These are phyloP conservation scores for Trichomonas gallinae DNA, from an alignment of 208 protist species.

Conservation along the genomic window DNA sequence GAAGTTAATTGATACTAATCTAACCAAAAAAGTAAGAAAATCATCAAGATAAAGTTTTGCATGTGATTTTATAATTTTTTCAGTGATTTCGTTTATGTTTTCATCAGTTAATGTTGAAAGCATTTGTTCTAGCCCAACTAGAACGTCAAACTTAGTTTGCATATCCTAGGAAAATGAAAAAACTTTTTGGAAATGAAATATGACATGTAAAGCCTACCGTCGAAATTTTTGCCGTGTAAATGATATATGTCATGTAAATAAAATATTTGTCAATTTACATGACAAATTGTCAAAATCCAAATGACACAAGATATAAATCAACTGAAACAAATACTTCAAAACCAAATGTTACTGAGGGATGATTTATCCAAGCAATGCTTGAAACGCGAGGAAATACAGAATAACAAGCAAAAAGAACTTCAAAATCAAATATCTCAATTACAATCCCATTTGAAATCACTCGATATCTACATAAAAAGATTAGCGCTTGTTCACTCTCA, in stretches of 20 bases:
- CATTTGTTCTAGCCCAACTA: background rate
- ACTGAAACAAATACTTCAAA: background rate
- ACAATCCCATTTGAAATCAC: background rate
- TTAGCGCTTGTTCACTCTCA: background rate
- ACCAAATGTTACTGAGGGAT: background rate
- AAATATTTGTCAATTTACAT: too few species aligned
- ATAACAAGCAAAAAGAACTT: background rate
- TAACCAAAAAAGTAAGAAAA: background rate
- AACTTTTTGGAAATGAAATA: too few species aligned
- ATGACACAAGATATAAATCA: background rate
- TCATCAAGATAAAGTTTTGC: background rate
- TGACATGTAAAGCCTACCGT: too few species aligned
- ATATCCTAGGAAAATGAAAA: background rate
- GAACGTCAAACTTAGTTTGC: background rate
- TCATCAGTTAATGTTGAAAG: background rate
- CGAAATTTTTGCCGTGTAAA: too few species aligned
- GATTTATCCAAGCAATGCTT: background rate
- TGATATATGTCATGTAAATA: too few species aligned
- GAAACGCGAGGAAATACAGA: background rate
- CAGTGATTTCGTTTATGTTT: background rate
- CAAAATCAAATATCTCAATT: background rate
- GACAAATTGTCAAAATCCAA: too few species aligned
- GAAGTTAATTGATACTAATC: background rate
- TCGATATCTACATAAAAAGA: background rate
- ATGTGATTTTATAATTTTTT: background rate